Evolutionary conservation across 164 flowering plant species (phyloP), one percentile per base, ranked within the genome.

Genomic region (Protea cynaroides): DNA sequence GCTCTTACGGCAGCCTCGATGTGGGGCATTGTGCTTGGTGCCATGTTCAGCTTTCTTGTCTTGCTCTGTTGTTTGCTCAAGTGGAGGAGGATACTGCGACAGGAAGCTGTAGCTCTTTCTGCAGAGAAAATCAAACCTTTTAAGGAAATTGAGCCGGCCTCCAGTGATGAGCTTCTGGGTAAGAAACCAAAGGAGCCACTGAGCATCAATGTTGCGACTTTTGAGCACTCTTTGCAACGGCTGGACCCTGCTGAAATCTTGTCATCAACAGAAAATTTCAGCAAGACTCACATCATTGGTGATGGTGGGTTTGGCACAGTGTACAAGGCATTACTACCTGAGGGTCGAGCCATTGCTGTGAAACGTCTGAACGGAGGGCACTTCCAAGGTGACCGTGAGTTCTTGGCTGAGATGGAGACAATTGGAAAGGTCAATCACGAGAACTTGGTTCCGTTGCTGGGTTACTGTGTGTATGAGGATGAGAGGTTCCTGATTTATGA

Each of bases 231-330:
- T 21, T 58, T 86, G 40, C 61, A 72, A 38, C 74, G 86, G 58
- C 59, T 86, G 36, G 75, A 76, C 50, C 72, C 79, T 25, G 51
- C 76, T 7, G 87, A 86, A 34, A 80, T 86, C n/a, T 59, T 84
- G 47, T 68, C 78, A 15, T 86, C 91, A 0, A 86, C 91, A 50
- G 85, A 81, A 3, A 82, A 82, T 51, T 82, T 86, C 79, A 82
- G 82, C 76, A 77, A 76, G 77, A 72, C 79, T 38, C 74, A 73
- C 65, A 78, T 86, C 15, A 81, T 86, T 43, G 90, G 90, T 12
- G 88, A 81, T 49, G 88, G 88, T 11, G 88, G 91, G 46, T 86
- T 78, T 59, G 88, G 91, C 17, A 81, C 83, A 0, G 91, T 86
- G 22, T 86, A 82, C 68, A 79, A 61, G 61, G 91, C 83, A 2